Conservation (phyloP, 345 rosid species). For the Salix brachista region DNA sequence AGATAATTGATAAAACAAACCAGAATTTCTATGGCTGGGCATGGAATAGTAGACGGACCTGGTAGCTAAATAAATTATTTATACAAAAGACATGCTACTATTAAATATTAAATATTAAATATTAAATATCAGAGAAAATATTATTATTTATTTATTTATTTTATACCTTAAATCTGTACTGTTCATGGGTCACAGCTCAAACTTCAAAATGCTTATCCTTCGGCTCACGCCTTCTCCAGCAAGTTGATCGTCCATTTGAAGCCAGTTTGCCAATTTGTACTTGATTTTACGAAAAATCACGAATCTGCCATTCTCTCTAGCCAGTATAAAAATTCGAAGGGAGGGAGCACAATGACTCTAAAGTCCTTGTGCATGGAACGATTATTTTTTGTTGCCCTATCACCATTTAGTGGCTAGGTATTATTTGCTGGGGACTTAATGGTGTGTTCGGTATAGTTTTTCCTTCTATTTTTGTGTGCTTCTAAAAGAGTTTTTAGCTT, state of each 20-base stretch:
- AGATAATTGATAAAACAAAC: background rate
- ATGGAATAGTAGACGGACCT: background rate
- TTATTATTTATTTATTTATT: too few species aligned
- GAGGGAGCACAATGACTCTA: background rate
- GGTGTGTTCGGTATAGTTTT: too few species aligned
- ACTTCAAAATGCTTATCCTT: constrained; percentile 4
- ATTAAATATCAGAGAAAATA: background rate
- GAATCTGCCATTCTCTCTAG: background rate
- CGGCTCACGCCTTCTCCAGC: constrained; percentile 17
- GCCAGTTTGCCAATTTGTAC: background rate
- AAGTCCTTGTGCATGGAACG: background rate
- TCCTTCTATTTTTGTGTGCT: too few species aligned
- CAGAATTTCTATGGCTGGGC: background rate
- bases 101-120: background rate
- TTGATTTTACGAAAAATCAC: background rate
- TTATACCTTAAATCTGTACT: background rate
- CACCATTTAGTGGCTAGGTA: too few species aligned
- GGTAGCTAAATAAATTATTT: background rate
- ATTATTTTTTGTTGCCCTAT: too few species aligned
- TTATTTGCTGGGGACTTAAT: too few species aligned
- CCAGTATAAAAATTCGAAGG: background rate
- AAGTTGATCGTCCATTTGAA: constrained; percentile 16
- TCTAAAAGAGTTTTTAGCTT: too few species aligned
- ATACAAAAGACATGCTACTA: too few species aligned
- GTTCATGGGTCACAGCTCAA: background rate